phyloP scores from a whole-genome alignment of 2,329 filamentous ascomycete species.

The Apiospora malaysiana region DNA sequence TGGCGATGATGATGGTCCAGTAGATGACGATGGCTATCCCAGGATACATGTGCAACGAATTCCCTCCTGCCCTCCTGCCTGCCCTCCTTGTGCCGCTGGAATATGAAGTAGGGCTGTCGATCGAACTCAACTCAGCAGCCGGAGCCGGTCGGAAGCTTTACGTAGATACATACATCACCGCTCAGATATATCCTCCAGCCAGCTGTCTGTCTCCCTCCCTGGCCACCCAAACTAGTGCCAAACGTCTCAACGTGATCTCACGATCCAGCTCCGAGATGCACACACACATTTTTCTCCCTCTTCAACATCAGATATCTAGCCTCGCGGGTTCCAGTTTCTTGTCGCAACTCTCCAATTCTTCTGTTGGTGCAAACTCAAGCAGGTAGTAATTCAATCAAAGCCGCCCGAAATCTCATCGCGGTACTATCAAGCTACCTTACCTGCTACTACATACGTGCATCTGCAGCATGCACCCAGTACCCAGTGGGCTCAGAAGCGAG shows the following conservation, averaged over 20 bases:
- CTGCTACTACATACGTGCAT: slow-evolving; percentile 6
- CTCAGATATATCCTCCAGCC: neutral
- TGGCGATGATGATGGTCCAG: neutral
- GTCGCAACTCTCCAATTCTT: neutral
- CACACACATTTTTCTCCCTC: neutral
- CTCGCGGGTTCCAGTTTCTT: neutral
- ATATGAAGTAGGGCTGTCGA: slow-evolving; percentile 13
- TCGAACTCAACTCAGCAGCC: slow-evolving; percentile 15
- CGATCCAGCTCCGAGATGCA: neutral
- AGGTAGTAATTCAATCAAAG: neutral
- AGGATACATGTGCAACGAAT: neutral
- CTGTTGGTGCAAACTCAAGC: neutral
- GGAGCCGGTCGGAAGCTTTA: slow-evolving; percentile 12
- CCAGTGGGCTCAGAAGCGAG: slow-evolving; percentile 16
- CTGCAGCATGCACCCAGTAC: slow-evolving; percentile 17
- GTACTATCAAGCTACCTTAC: slow-evolving; percentile 6
- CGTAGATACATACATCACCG: neutral
- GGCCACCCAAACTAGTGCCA: neutral
- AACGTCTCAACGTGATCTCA: neutral
- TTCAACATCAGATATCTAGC: neutral
- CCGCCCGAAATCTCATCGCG: neutral
- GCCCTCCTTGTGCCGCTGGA: neutral
- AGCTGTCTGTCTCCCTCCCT: neutral
- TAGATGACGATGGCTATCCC: neutral
- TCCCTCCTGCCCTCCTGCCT: neutral